phyloP scores from a whole-genome alignment of 2,329 filamentous ascomycete genomes.

The Verticillium nonalfalfae region DNA sequence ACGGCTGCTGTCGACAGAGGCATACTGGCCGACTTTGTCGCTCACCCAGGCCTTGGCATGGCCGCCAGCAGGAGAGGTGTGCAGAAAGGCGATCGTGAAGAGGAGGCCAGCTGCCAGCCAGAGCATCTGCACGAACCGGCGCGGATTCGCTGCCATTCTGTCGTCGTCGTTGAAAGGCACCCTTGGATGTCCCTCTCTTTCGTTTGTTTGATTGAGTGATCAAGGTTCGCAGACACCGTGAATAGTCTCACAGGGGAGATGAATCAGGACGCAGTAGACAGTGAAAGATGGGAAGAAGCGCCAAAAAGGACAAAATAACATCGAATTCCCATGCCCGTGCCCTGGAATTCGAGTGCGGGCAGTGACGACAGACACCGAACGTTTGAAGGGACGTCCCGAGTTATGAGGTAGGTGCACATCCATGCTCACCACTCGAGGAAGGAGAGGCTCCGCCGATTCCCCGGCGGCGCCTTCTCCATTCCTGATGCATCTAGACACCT shows the following conservation, averaged over 20 bases:
- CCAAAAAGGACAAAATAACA: not conserved
- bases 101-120: slow-evolving; percentile 15
- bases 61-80: slow-evolving; percentile 11
- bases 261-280: not conserved
- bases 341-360: not conserved
- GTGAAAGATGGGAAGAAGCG: not conserved
- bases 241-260: not conserved
- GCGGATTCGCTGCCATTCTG: slow-evolving; percentile 5
- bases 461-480: not conserved
- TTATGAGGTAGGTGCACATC: not conserved
- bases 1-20: slow-evolving; percentile 3
- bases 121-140: slow-evolving; percentile 13
- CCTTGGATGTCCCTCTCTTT: not conserved
- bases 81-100: slow-evolving; percentile 16
- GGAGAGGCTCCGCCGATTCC: not conserved
- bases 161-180: not conserved
- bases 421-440: not conserved
- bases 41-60: slow-evolving; percentile 17
- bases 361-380: not conserved
- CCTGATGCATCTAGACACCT: not conserved
- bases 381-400: not conserved
- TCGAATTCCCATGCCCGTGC: not conserved
- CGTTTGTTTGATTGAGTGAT: not conserved
- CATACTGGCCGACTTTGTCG: slow-evolving; percentile 9
- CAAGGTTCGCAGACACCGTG: not conserved